phyloP scores from a whole-genome alignment of 352 stramenopile species.

The Phytopythium delawarense region DNA sequence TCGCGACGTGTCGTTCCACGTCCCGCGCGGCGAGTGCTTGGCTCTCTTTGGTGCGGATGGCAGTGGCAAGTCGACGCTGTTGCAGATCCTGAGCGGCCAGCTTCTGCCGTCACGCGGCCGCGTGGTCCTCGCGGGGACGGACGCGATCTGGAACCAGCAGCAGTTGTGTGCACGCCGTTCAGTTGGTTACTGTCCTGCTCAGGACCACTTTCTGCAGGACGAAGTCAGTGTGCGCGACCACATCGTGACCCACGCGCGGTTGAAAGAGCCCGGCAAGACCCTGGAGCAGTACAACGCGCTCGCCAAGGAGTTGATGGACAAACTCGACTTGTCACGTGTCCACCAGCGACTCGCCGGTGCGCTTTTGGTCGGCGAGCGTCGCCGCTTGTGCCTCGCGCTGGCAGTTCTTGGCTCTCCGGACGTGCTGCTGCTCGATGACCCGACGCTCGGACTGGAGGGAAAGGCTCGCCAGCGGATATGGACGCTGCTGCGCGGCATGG shows the following conservation, averaged over 20 bases:
- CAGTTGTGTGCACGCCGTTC: constrained; percentile 13
- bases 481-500: constrained; percentile 6
- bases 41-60: constrained; percentile 8
- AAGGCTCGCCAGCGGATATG: constrained; percentile 9
- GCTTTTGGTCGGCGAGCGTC: constrained; percentile 6
- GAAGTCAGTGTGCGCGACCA: constrained; percentile 10
- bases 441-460: constrained; percentile 12
- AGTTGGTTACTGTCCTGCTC: constrained; percentile 79
- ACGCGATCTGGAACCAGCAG: constrained; percentile 16
- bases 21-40: constrained; percentile 17
- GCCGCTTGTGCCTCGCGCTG: constrained; percentile 10
- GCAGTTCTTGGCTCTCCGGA: constrained; percentile 10
- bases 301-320: constrained; percentile 3
- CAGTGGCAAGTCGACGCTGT: constrained; percentile 12
- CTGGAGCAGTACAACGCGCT: background rate
- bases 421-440: constrained; percentile 16
- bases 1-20: constrained; percentile 10
- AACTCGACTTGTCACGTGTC: background rate
- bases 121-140: constrained; percentile 14
- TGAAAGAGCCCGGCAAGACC: background rate
- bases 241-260: constrained; percentile 3
- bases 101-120: constrained; percentile 11
- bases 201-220: constrained; percentile 14
- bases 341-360: constrained; percentile 6
- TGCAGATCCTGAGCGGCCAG: constrained; percentile 19